Percentiles rank a stretch among this genome's conserved stretches.
phyloP scores from a whole-genome alignment of 305 asterid genomes.

The Ruellia speciosa region DNA sequence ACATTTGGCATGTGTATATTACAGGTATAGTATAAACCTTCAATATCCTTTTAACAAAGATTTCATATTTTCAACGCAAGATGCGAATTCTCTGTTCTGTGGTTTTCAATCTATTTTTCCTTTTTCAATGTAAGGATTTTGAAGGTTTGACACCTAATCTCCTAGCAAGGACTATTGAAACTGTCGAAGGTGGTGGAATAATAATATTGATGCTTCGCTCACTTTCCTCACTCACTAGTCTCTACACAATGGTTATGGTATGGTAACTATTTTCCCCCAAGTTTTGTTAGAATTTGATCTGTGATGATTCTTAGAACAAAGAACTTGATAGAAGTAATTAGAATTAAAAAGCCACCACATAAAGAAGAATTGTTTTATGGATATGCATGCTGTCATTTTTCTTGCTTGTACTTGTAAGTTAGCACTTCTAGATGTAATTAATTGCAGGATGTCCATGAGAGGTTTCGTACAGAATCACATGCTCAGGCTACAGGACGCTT shows the following conservation, averaged over 20 bases:
- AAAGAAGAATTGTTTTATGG: slow-evolving; percentile 2
- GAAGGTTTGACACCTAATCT: slow-evolving; percentile 95
- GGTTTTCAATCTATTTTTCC: not conserved
- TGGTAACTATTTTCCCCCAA: slow-evolving; percentile 15
- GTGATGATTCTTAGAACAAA: slow-evolving; percentile 7
- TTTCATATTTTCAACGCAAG: not conserved
- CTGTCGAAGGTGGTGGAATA: slow-evolving; percentile 98
- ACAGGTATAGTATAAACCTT: slow-evolving; percentile 46
- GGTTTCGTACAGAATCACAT: slow-evolving; percentile 93
- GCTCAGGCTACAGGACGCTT: slow-evolving; percentile 65
- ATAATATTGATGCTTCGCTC: slow-evolving; percentile 79
- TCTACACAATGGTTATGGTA: slow-evolving; percentile 95
- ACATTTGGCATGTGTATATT: slow-evolving; percentile 95
- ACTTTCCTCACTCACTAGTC: slow-evolving; percentile 75
- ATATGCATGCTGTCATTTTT: not conserved
- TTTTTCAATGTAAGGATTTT: slow-evolving; percentile 50
- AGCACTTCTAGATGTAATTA: slow-evolving; percentile 16
- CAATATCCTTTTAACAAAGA: slow-evolving; percentile 2
- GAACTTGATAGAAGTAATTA: slow-evolving; percentile 1
- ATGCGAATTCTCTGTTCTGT: not conserved
- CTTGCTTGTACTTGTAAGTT: not conserved
- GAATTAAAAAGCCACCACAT: slow-evolving; percentile 10
- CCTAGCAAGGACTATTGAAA: slow-evolving; percentile 92
- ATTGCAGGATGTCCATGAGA: slow-evolving; percentile 85
- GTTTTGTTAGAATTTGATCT: slow-evolving; percentile 4